Base-by-base conservation (phyloP, 1,139 yeast species). In the Blastobotrys proliferans region DNA sequence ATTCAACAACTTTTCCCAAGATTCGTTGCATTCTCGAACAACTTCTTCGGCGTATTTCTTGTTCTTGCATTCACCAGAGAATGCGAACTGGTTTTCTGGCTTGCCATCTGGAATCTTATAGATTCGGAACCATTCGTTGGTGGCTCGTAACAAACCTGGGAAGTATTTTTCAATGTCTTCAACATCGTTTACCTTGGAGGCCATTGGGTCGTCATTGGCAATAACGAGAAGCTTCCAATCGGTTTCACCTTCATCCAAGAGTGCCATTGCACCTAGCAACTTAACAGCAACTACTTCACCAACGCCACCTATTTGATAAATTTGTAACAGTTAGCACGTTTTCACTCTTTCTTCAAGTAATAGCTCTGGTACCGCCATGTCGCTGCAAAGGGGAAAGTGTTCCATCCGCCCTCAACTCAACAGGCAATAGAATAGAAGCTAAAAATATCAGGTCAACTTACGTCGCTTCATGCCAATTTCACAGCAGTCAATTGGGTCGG, bases 181-280 rank as follows among this genome's bases (percentile, higher is more conserved):
- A 49, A 92, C 76, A 64, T 81, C 88, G 62, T 84, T 76, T 58
- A 92, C 70, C 63, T 81, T 74, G 33, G 77, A 55, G 34, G 95
- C 90, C 60, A 85, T 70, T 45, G 94, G 90, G 64, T 92, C 97
- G 51, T 77, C 73, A 48, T 77, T 74, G 58, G 88, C 90, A 54
- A 92, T 86, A 38, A 79, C 95, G 56, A 92, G 81, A 50, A 92
- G 74, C 71, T 92, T 92, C 98, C 98, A 92, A 69, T 92, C 98
- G 48, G 96, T 76, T 69, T 92, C 98, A 53, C 97, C 97, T 66
- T 90, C 97, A 61, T 92, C 98, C 51, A 92, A 81, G 58, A 92
- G 74, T 5, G 97, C 97, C 75, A 92, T 74, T 49, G 90, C 86
- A 43, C 98, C 98, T 49, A 92, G 74, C 4, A 92, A 81, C 71